Evolutionary conservation across 306 rosid genomes (phyloP).

Genomic region (barrel medic (Medicago truncatula)): MtrunA17r5.0-ANR NC_053046.1:9453001-9453500

Average conservation of each 20-base stretch:
- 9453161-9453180: slow-evolving; percentile 89
- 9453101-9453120: slow-evolving; percentile 25
- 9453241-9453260: slow-evolving; percentile 89
- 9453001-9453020: not conserved
- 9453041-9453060: not conserved
- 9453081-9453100: slow-evolving; percentile 8
- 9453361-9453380: slow-evolving; percentile 94
- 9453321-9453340: slow-evolving; percentile 88
- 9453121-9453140: slow-evolving; percentile 3
- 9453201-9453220: slow-evolving; percentile 73
- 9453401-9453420: slow-evolving; percentile 55
- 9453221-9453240: slow-evolving; percentile 70
- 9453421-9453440: slow-evolving; percentile 1
- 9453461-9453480: slow-evolving; percentile 29
- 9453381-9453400: slow-evolving; percentile 70
- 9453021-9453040: not conserved
- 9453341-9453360: slow-evolving; percentile 84
- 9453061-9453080: not conserved
- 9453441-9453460: slow-evolving; percentile 29
- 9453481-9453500: not conserved
- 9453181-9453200: slow-evolving; percentile 98
- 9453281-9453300: slow-evolving; percentile 97
- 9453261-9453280: slow-evolving; percentile 88
- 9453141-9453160: slow-evolving; percentile 93
- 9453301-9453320: slow-evolving; percentile 96